Conservation (phyloP, 495 filamentous ascomycete species). For the Endocarpon pusillum region DNA sequence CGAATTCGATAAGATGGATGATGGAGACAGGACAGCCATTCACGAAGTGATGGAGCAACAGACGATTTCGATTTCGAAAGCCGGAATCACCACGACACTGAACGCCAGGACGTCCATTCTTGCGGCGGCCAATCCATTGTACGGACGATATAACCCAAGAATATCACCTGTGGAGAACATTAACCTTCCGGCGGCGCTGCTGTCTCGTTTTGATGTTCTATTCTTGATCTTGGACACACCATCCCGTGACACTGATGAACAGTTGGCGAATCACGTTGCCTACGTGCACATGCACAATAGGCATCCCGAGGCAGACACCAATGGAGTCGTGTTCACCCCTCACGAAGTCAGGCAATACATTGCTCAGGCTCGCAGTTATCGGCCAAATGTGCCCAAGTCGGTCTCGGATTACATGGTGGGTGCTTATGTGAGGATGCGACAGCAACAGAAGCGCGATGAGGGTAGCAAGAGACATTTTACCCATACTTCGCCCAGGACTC, state of each 20-base stretch:
- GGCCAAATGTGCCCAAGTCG: conserved; percentile 63
- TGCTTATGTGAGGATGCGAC: conserved; percentile 83
- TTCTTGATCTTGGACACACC: conserved; percentile 94
- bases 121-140: conserved; percentile 94
- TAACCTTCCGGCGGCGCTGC: conserved; percentile 85
- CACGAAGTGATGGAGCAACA: conserved; percentile 99
- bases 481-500: conserved; percentile 80
- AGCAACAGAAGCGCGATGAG: conserved; percentile 77
- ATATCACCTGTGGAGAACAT: conserved; percentile 97
- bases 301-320: conserved; percentile 61
- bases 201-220: conserved; percentile 92
- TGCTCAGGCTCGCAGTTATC: conserved; percentile 74
- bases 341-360: conserved; percentile 91
- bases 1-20: conserved; percentile 99
- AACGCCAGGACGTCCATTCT: conserved; percentile 94
- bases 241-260: conserved; percentile 69
- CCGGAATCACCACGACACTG: conserved; percentile 86
- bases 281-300: conserved; percentile 95
- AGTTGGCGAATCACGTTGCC: conserved; percentile 88
- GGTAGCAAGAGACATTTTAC: conserved; percentile 76
- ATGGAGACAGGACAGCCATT: conserved; percentile 86
- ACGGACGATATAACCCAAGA: conserved; percentile 93
- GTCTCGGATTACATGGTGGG: conserved; percentile 93
- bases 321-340: conserved; percentile 63
- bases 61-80: conserved; percentile 97